Evolutionary conservation across 148 eudicot species (phyloP), one percentile per base, ranked within the genome.

Genomic region (Arbutus unedo): DNA sequence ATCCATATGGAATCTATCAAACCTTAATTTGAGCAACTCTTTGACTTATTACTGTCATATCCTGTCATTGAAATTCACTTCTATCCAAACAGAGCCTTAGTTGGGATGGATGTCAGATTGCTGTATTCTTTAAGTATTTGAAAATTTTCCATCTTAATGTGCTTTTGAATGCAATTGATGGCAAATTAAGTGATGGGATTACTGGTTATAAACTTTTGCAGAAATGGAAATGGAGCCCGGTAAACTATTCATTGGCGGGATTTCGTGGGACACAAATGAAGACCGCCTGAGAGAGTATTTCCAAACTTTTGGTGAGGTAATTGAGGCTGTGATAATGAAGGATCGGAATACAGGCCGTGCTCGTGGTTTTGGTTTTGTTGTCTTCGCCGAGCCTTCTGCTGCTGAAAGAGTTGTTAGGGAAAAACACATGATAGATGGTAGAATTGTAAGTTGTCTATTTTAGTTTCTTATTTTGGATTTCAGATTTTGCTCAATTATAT

Each of bases 251-350:
- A 87, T 96, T 77, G 99, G 99, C 84, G 99, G 99, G 86, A 96
- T 96, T 87, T 96, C 99, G 7, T 96, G 99, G 99, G 99, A 94
- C 83, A 96, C 99, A 23, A 93, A 92, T 86, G 99, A 94, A 84
- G 97, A 94, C 76, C 94, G 96, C 5, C 82, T 96, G 75, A 93
- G 89, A 85, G 99, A 94, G 81, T 94, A 96, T 88, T 94, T 96
- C 55, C 85, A 88, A 80, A 83, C 88, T 45, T 96, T 88, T 89
- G 99, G 99, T 72, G 99, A 96, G 72, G 98, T 96, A 55, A 83
- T 93, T 57, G 99, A 96, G 83, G 98, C 99, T 90, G 97, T 96
- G 81, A 96, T 94, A 45, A 96, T 96, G 99, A 96, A 92, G 85
- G 99, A 96, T 89, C 93, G 99, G 60, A 89, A 91, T 64, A 96